These are phyloP conservation scores for Carex myosuroides DNA, from an alignment of 176 grass and related monocot genomes.

Conservation along the genomic window DNA sequence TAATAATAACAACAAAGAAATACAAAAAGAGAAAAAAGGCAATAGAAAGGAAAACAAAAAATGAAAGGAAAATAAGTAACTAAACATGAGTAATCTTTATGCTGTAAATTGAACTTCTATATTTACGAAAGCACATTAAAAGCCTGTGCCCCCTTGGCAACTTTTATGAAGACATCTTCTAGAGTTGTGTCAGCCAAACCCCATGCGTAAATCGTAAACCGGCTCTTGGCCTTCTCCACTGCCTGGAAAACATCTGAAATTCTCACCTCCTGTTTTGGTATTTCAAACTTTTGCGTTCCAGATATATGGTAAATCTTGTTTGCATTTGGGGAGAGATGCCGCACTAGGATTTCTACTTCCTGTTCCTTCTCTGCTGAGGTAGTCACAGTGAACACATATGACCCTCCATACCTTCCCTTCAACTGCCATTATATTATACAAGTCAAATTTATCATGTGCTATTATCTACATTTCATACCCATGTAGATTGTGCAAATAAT, in stretches of 20 bases:
- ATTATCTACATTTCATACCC: neutral
- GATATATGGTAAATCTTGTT: constrained; percentile 35
- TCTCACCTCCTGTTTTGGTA: constrained; percentile 28
- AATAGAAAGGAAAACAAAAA: too few relatives aligned
- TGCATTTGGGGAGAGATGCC: constrained; percentile 13
- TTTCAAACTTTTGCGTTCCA: constrained; percentile 45
- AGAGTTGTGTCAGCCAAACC: constrained; percentile 35
- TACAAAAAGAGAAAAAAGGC: too few relatives aligned
- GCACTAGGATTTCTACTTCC: constrained; percentile 27
- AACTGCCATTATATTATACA: constrained; percentile 12
- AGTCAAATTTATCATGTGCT: neutral
- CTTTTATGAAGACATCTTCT: constrained; percentile 49
- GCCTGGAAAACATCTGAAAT: constrained; percentile 26
- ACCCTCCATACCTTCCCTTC: constrained; percentile 33
- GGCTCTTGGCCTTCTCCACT: constrained; percentile 23
- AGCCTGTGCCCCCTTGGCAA: constrained; percentile 22
- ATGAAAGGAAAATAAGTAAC: too few relatives aligned
- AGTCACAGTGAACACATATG: constrained; percentile 31
- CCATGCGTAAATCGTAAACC: constrained; percentile 27
- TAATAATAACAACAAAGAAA: too few relatives aligned
- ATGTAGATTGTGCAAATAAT: neutral
- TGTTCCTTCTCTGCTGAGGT: constrained; percentile 18
- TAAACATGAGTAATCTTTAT: neutral
- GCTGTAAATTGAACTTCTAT: neutral
- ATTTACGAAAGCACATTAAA: neutral